Evolutionary conservation across 257 asterid genomes (phyloP).

Genomic region (Solanum medicagineum): DNA sequence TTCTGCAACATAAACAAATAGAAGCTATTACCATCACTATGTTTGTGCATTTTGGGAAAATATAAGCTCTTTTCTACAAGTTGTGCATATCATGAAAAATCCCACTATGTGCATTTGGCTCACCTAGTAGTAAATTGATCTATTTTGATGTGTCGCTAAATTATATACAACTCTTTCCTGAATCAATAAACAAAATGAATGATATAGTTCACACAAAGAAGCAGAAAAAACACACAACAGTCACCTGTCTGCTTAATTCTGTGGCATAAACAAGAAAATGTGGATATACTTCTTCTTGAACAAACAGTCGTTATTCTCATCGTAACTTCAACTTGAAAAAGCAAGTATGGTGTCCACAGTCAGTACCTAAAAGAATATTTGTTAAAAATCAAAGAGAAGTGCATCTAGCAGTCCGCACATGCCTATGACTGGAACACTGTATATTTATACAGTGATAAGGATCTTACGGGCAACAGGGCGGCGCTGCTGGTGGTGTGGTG

Average conservation of each 20-base stretch:
- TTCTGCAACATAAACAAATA: constrained; percentile 30
- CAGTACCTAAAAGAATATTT: background rate
- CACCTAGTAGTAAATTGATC: background rate
- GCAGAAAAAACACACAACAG: background rate
- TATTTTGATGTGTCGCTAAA: background rate
- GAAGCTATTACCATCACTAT: background rate
- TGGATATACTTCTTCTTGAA: constrained; percentile 39
- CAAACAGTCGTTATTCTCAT: constrained; percentile 8
- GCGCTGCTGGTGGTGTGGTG: background rate
- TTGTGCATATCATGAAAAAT: background rate
- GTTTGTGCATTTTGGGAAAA: background rate
- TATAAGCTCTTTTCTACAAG: background rate
- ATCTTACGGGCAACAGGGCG: background rate
- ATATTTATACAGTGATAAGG: too few species aligned
- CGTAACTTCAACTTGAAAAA: background rate
- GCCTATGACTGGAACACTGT: background rate
- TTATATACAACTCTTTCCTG: background rate
- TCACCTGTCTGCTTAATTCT: constrained; percentile 78
- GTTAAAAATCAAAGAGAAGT: background rate
- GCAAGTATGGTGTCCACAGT: background rate
- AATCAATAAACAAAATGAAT: background rate
- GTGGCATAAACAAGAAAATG: constrained; percentile 34
- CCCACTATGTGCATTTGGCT: background rate
- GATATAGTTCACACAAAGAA: background rate
- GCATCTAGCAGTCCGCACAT: background rate